Conservation (phyloP, 768 basidiomycete genomes). For the Floccularia luteovirens region DNA sequence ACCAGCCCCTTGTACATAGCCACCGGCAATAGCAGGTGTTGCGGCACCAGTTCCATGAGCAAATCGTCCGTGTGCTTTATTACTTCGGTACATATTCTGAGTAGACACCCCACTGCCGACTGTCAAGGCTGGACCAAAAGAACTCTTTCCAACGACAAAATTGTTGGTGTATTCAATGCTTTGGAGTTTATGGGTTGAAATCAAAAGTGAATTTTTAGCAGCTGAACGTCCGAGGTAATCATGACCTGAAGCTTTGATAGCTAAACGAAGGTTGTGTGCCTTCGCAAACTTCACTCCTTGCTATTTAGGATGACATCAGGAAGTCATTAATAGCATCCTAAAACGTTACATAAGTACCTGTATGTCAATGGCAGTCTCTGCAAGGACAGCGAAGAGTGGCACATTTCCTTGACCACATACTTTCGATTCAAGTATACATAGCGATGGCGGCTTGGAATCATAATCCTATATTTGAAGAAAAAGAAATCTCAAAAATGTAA, state of each 20-base stretch:
- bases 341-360: slow-evolving; percentile 11
- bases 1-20: slow-evolving; percentile 25
- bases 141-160: slow-evolving; percentile 15
- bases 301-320: slow-evolving; percentile 8
- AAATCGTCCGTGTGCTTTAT: neutral
- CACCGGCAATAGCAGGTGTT: slow-evolving; percentile 21
- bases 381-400: slow-evolving; percentile 19
- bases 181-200: slow-evolving; percentile 21
- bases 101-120: neutral
- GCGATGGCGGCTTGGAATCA: slow-evolving; percentile 14
- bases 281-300: slow-evolving; percentile 19
- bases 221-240: slow-evolving; percentile 27
- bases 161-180: slow-evolving; percentile 14
- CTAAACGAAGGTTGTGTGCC: slow-evolving; percentile 19
- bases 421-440: slow-evolving; percentile 14
- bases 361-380: slow-evolving; percentile 19
- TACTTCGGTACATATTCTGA: neutral
- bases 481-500: neutral
- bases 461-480: slow-evolving; percentile 12
- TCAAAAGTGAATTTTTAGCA: slow-evolving; percentile 19
- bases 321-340: neutral
- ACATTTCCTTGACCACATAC: slow-evolving; percentile 24
- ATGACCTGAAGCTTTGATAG: slow-evolving; percentile 24
- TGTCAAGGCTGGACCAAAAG: neutral
- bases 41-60: slow-evolving; percentile 7